Conservation (phyloP, 805 yeast species). For the Ogataea thermomethanolica region DNA sequence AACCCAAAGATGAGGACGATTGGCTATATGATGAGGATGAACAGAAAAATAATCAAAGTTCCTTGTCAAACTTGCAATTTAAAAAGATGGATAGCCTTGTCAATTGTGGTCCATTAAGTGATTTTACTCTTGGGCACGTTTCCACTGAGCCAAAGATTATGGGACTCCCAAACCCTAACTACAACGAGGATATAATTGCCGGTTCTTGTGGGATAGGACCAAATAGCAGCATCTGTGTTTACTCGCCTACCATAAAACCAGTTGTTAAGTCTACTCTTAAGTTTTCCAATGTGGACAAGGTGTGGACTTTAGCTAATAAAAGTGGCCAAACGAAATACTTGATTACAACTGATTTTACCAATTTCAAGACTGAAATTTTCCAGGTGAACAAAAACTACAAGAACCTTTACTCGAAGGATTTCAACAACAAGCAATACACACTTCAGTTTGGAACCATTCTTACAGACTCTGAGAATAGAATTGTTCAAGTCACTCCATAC, state of each 20-base stretch:
- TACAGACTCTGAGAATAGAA: slow-evolving; percentile 42
- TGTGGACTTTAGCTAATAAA: slow-evolving; percentile 60
- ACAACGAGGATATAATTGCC: slow-evolving; percentile 61
- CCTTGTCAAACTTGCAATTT: slow-evolving; percentile 35
- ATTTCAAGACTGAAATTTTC: slow-evolving; percentile 65
- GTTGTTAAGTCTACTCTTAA: slow-evolving; percentile 61
- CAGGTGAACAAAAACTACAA: slow-evolving; percentile 60
- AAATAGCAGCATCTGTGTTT: slow-evolving; percentile 54
- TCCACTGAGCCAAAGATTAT: slow-evolving; percentile 52
- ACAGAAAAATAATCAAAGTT: slow-evolving; percentile 5
- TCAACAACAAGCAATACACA: slow-evolving; percentile 60
- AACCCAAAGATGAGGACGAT: slow-evolving; percentile 42
- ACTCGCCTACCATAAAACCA: slow-evolving; percentile 70
- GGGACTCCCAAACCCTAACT: slow-evolving; percentile 67
- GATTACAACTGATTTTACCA: slow-evolving; percentile 66
- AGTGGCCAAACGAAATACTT: slow-evolving; percentile 48
- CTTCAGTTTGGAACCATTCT: slow-evolving; percentile 55
- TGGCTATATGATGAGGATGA: slow-evolving; percentile 37
- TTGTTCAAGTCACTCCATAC: slow-evolving; percentile 71
- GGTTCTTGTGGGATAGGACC: slow-evolving; percentile 63
- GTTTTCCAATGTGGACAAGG: slow-evolving; percentile 66
- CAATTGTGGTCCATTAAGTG: slow-evolving; percentile 72
- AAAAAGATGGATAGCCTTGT: slow-evolving; percentile 49
- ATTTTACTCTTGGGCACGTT: slow-evolving; percentile 60
- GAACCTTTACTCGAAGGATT: slow-evolving; percentile 56